Conservation (phyloP, 768 basidiomycete genomes). For the Mycena alexandri region DNA sequence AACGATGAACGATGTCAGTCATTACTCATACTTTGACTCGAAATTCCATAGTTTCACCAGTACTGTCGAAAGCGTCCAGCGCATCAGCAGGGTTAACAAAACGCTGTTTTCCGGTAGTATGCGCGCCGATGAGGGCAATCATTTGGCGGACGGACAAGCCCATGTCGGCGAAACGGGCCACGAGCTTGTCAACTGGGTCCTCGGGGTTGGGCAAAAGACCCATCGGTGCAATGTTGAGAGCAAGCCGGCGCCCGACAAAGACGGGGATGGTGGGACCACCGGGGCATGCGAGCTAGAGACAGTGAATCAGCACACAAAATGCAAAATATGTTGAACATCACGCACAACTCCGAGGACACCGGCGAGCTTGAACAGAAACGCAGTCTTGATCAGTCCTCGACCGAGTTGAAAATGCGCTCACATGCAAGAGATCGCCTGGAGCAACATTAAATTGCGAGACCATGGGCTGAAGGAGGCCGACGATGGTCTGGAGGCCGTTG, state of each 20-base stretch:
- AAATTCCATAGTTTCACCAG: neutral
- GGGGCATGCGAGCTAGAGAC: constrained; percentile 29
- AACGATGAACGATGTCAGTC: too few species aligned
- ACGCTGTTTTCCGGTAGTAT: constrained; percentile 26
- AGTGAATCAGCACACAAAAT: neutral
- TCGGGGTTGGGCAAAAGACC: constrained; percentile 29
- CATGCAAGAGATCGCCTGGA: constrained; percentile 31
- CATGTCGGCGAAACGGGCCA: constrained; percentile 32
- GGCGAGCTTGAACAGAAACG: neutral
- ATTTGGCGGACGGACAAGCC: constrained; percentile 29
- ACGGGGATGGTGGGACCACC: constrained; percentile 33
- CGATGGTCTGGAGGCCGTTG: constrained; percentile 34
- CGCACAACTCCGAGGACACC: constrained; percentile 21
- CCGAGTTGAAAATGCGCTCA: neutral
- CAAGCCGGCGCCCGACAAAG: constrained; percentile 30
- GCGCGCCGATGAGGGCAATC: constrained; percentile 35
- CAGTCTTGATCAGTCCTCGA: neutral
- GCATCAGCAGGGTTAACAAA: constrained; percentile 21
- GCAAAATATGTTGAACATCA: neutral
- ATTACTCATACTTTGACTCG: too few species aligned
- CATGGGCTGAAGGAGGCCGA: constrained; percentile 24
- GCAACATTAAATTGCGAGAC: constrained; percentile 28
- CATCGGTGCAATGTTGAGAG: constrained; percentile 15
- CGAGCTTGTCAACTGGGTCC: constrained; percentile 19
- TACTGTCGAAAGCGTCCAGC: constrained; percentile 26